Base-by-base conservation (phyloP, 108 stramenopile species). In the Nannochloropsis salina region DNA sequence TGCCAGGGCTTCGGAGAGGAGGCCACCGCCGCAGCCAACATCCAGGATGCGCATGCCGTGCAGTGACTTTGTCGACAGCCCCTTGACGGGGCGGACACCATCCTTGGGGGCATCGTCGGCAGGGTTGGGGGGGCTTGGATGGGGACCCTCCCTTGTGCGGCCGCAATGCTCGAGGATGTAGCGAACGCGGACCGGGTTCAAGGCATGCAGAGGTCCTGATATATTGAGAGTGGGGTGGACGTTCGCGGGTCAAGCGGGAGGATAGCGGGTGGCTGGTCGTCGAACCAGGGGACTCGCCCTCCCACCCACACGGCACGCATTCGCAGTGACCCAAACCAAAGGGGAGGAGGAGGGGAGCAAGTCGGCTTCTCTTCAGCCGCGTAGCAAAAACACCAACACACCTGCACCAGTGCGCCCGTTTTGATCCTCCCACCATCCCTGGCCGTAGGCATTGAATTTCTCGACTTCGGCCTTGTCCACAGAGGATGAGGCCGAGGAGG, bases 11-110 rank as follows among this genome's bases (percentile, higher is more conserved):
- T 95, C 95, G 5, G 94, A 93, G 9, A 95, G 87, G 20, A 96
- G 86, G 1, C 96, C 96, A 21, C 96, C 96, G 45, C 96, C 96
- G 89, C 96, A 96, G 45, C 94, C 95, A 74, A 94, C 92, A 88
- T 96, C 95, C 41, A 93, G 85, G 12, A 92, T 91, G 15, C 82
- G 86, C 47, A 88, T 31, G 40, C 90, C 92, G 1, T 61, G 12
- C 80, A 93, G 44, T 15, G 92, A 90, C 9, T 84, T 74, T n/a
- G 15, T 74, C 61, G 61, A n/a, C 61, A n/a, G 31, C 31, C 31
- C 31, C 31, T 31, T 31, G 31, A 31, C 4, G 15, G 61, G 61
- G n/a, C 6, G 20, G 6, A 15, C n/a, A 6, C 61, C n/a, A 6
- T 74, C 6, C 3, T 74, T 74, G 6, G 2, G 15, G 61, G 61